These are phyloP conservation scores for Tricholoma bakamatsutake DNA, from an alignment of 768 basidiomycete genomes.

Conservation along the genomic window DNA sequence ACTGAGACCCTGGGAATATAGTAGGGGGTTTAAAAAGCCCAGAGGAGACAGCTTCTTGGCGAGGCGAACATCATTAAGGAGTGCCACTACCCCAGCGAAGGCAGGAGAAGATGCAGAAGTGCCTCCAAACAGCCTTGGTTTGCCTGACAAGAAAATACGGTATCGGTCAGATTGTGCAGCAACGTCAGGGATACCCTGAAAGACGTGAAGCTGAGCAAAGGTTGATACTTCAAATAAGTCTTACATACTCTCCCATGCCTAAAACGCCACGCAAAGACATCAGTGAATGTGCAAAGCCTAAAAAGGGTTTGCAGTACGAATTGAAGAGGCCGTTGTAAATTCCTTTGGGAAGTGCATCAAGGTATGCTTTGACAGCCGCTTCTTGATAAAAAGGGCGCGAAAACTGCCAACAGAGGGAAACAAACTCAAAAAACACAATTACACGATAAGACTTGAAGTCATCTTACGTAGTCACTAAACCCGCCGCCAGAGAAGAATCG, in stretches of 20 bases:
- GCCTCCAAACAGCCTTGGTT: conserved; percentile 39
- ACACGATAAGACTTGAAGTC: background rate
- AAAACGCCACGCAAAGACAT: background rate
- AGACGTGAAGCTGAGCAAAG: background rate
- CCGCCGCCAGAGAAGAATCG: conserved; percentile 78
- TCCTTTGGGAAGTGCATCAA: background rate
- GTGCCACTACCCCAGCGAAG: conserved; percentile 56
- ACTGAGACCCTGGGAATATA: conserved; percentile 37
- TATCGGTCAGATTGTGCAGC: conserved; percentile 23
- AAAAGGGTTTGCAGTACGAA: background rate
- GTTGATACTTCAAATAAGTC: background rate
- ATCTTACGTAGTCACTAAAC: conserved; percentile 60
- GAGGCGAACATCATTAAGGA: conserved; percentile 61
- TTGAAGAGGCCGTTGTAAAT: background rate
- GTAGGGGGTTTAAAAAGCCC: conserved; percentile 62
- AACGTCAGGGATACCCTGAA: conserved; percentile 59
- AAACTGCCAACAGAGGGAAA: background rate
- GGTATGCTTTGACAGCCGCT: background rate
- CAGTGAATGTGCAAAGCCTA: background rate
- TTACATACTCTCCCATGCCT: conserved; percentile 48
- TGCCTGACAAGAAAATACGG: conserved; percentile 43
- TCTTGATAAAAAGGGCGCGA: background rate
- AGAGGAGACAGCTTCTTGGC: conserved; percentile 34
- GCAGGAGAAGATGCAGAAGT: conserved; percentile 64
- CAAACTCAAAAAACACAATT: no score